These are phyloP conservation scores for Dichotomocladium elegans DNA, from an alignment of 371 early-diverging fungal genomes.

Conservation along the genomic window DNA sequence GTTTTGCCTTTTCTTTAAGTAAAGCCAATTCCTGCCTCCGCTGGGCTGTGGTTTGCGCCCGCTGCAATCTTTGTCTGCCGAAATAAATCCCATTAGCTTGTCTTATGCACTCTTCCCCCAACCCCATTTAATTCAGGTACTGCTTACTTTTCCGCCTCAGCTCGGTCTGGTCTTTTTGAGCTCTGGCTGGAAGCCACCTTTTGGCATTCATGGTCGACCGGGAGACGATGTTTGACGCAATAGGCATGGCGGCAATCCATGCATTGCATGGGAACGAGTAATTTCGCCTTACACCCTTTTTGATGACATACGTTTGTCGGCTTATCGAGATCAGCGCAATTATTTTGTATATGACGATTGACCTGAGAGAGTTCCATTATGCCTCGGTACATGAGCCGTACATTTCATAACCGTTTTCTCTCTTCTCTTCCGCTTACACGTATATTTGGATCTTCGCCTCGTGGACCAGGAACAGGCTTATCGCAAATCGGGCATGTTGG, in stretches of 20 bases:
- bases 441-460: conserved; percentile 62
- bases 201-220: conserved; percentile 53
- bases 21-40: conserved; percentile 27
- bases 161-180: neutral
- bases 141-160: neutral
- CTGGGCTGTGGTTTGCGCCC: conserved; percentile 2
- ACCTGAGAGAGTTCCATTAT: conserved; percentile 13
- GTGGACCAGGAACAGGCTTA: conserved; percentile 59
- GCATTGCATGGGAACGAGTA: conserved; percentile 57
- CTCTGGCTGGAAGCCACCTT: neutral
- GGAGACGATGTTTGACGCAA: conserved; percentile 65
- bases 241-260: conserved; percentile 52
- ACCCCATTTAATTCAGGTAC: neutral
- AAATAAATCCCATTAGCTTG: neutral
- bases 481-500: conserved; percentile 64
- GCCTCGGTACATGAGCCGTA: no score
- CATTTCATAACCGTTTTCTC: no score
- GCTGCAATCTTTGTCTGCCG: neutral
- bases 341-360: conserved; percentile 59
- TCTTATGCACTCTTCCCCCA: neutral
- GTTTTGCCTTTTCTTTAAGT: conserved; percentile 25
- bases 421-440: conserved; percentile 11
- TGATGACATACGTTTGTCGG: conserved; percentile 54
- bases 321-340: conserved; percentile 47
- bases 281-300: conserved; percentile 51